These are phyloP conservation scores for Ogataea saltuana DNA, from an alignment of 805 yeast genomes.

Conservation along the genomic window DNA sequence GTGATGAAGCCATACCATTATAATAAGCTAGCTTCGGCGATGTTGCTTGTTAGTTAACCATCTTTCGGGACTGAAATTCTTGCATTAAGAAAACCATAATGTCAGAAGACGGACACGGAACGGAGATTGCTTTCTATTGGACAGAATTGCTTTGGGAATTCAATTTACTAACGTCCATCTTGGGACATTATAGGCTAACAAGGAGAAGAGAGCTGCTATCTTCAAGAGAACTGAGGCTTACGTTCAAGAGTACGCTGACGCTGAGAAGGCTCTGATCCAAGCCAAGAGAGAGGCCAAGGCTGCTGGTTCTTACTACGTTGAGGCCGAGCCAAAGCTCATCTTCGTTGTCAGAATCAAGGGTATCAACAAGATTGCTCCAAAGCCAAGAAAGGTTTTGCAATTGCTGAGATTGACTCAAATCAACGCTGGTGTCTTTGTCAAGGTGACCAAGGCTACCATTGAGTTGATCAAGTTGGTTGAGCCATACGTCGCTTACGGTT, in stretches of 20 bases:
- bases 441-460: slow-evolving; percentile 91
- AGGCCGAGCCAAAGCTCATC: slow-evolving; percentile 91
- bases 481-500: slow-evolving; percentile 97
- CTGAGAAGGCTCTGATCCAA: slow-evolving; percentile 81
- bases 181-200: slow-evolving; percentile 41
- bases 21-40: slow-evolving; percentile 68
- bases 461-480: slow-evolving; percentile 92
- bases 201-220: slow-evolving; percentile 47
- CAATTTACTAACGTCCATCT: slow-evolving; percentile 33
- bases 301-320: slow-evolving; percentile 90
- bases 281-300: slow-evolving; percentile 95
- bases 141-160: no score
- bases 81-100: slow-evolving; percentile 6
- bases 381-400: slow-evolving; percentile 98
- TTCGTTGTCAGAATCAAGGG: slow-evolving; percentile 99
- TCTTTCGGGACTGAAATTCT: slow-evolving; percentile 78
- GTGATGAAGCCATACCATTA: slow-evolving; percentile 51
- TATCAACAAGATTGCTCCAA: slow-evolving; percentile 97
- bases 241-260: slow-evolving; percentile 90
- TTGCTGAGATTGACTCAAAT: slow-evolving; percentile 90
- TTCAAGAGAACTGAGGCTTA: slow-evolving; percentile 96
- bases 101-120: slow-evolving; percentile 1
- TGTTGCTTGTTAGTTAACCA: slow-evolving; percentile 77
- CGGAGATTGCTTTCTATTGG: slow-evolving; percentile 1
- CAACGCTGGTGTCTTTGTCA: slow-evolving; percentile 93